Percentiles rank a stretch among this genome's conserved stretches.
Conservation (phyloP, 352 stramenopile genomes). For the Chrysophaeum taylorii region DNA sequence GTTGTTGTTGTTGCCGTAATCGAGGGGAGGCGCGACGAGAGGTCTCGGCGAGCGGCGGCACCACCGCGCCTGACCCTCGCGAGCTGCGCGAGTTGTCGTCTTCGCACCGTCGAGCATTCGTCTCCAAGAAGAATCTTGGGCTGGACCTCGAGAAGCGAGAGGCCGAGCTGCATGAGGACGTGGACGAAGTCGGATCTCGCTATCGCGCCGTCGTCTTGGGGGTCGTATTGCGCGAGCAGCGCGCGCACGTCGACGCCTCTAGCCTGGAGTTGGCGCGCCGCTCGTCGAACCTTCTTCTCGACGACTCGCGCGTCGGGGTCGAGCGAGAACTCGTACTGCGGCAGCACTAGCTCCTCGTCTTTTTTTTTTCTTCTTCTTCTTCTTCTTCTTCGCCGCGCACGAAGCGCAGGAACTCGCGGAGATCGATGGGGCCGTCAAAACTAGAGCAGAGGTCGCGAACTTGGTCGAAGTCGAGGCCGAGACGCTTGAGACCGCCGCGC, state of each 20-base stretch:
- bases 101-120: background rate
- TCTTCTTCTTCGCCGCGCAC: constrained; percentile 23
- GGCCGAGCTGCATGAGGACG: constrained; percentile 78
- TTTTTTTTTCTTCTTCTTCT: constrained; percentile 16
- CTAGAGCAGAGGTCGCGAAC: no score
- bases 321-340: constrained; percentile 59
- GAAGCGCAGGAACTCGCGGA: constrained; percentile 53
- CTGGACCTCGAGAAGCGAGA: constrained; percentile 56
- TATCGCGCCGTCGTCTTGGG: constrained; percentile 38
- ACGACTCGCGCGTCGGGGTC: constrained; percentile 63
- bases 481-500: constrained; percentile 15
- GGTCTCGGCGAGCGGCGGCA: background rate
- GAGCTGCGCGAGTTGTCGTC: constrained; percentile 26
- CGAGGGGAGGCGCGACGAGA: background rate
- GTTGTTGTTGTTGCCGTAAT: no score
- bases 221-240: constrained; percentile 57
- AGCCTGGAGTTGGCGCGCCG: constrained; percentile 52
- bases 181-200: constrained; percentile 74
- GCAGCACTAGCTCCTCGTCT: constrained; percentile 18
- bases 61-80: background rate
- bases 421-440: constrained; percentile 50
- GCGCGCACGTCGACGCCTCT: constrained; percentile 56
- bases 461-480: constrained; percentile 26
- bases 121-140: background rate
- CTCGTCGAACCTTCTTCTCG: constrained; percentile 66